Percentiles rank a stretch among this genome's conserved stretches.
Evolutionary conservation across 2,329 filamentous ascomycete genomes (phyloP).

Genomic region (Basipetospora sp.): DNA sequence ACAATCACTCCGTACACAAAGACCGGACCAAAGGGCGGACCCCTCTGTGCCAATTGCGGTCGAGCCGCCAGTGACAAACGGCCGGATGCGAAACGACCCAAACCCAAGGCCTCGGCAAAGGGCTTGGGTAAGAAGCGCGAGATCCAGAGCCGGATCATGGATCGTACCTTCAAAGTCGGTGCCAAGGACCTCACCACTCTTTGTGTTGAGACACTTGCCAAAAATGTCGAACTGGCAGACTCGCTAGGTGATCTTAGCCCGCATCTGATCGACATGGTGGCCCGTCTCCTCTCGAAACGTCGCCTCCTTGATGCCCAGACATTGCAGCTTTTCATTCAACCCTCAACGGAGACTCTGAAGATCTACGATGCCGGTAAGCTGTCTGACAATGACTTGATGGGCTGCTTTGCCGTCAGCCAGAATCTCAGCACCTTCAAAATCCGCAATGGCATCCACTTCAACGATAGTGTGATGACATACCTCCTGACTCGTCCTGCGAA

Average conservation of each 20-base stretch:
- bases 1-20: conserved; percentile 85
- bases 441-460: conserved; percentile 80
- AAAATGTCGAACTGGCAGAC: conserved; percentile 47
- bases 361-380: conserved; percentile 51
- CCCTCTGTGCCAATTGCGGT: conserved; percentile 73
- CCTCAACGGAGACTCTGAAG: conserved; percentile 32
- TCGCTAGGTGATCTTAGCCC: conserved; percentile 46
- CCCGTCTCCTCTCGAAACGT: conserved; percentile 44
- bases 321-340: conserved; percentile 41
- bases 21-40: conserved; percentile 63
- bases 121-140: conserved; percentile 16
- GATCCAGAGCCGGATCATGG: conserved; percentile 70
- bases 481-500: conserved; percentile 55
- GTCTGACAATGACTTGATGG: conserved; percentile 58
- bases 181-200: conserved; percentile 53
- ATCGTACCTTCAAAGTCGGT: conserved; percentile 52
- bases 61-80: conserved; percentile 54
- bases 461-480: conserved; percentile 70
- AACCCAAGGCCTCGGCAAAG: conserved; percentile 28
- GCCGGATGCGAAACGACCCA: conserved; percentile 14
- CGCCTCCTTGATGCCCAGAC: conserved; percentile 40
- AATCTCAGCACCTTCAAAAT: conserved; percentile 57
- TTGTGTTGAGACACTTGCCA: conserved; percentile 47
- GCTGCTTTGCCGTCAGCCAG: conserved; percentile 64
- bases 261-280: conserved; percentile 41